Evolutionary conservation across 495 filamentous ascomycete genomes (phyloP), one percentile per base, ranked within the genome.

Genomic region (Aspergillus ellipticus): DNA sequence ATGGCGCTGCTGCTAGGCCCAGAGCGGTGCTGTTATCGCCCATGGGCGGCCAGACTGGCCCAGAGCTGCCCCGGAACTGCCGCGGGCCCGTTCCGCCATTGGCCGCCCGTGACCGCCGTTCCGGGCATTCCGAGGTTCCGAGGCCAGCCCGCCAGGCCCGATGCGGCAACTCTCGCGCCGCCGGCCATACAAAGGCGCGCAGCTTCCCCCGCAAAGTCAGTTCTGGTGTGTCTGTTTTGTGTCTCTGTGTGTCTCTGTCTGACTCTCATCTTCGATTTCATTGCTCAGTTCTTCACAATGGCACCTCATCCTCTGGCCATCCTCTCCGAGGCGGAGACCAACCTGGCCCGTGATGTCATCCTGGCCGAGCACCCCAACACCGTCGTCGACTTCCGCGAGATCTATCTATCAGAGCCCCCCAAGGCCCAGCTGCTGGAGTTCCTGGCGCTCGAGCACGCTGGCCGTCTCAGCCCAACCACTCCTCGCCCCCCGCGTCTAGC

Each of bases 401-500:
- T 80, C 53, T 80, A 66, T 49, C 66, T 82, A 5, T 67, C 77
- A n/a, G 79, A 82, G 56, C 79, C 79, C 7, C 68, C 71, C 11
- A 82, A 82, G 53, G 64, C 65, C 4, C 66, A 78, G 41, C 66
- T 82, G 6, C 66, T 70, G 26, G 65, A 71, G 9, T 82, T 76
- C 45, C 73, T 82, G 3, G 74, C 75, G 0, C 57, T 79, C 8
- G 79, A 82, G 58, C 77, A 81, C 59, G 65, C 75, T 3, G 78
- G 77, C 10, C 68, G 68, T 3, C 58, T 79, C 48, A 77, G 71
- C 35, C 72, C 77, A 33, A 75, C 71, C 0, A 75, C 74, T 0
- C 75, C 74, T 11, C 68, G 75, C 0, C 86, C 85, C 6, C 73
- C 79, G 5, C 79, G 86, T 46, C 66, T 83, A 37, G 85, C 86